Evolutionary conservation across 2,329 filamentous ascomycete species (phyloP), one percentile per base, ranked within the genome.

Genomic region (Scytalidium lignicola): DNA sequence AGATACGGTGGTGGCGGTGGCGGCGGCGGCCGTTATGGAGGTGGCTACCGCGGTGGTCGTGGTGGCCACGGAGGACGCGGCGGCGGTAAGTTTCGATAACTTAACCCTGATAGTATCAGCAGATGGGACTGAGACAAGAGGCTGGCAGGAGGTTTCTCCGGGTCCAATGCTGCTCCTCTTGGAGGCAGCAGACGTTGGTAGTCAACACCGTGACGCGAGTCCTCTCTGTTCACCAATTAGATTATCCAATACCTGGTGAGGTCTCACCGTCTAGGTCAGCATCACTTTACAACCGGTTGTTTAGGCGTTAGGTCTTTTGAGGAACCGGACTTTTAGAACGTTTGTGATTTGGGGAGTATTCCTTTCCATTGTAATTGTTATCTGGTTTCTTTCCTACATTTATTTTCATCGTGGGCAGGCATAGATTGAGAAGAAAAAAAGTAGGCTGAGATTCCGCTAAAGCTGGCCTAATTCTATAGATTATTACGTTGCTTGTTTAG

Each of bases 1-100:
- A 88, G 93, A 70, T 97, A 91, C 67, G 83, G 90, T 59, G 83
- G 90, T 59, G 89, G 90, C 55, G 89, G 89, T 50, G 90, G 90
- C 51, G 87, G 87, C 46, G 82, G 85, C 55, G 82, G 86, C 59
- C 79, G 85, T 56, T 85, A 80, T 64, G 82, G 86, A 63, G 83
- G 79, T 62, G 68, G 75, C 51, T 73, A 80, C 59, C 76, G 83
- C 58, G 69, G 79, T 57, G 74, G 79, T 58, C 76, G 82, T 58
- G 74, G 77, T 55, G 70, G 77, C 55, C 73, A 79, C 41, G 60
- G 64, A 23, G 54, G 62, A 40, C 47, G 59, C 32, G 57, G 60
- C 41, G 60, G 60, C 44, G 58, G 61, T 44, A 57, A 62, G 61
- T 59, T 48, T 28, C 47, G 42, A 50, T 49, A 52, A 22, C 48